Evolutionary conservation across 179 eudicot species (phyloP).

Genomic region (Beta corolliflora): DNA sequence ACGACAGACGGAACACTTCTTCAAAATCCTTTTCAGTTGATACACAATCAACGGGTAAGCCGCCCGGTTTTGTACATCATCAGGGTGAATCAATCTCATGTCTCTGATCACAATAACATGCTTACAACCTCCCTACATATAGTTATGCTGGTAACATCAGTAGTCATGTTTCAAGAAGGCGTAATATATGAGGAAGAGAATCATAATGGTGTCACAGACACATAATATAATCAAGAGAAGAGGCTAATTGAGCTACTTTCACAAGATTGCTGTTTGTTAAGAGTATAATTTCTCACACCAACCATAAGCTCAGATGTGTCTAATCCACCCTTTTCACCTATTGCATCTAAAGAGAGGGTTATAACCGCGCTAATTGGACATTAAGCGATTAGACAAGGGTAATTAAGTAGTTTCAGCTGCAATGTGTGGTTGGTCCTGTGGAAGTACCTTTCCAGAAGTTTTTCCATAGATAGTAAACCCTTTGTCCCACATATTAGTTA

Average conservation of each 20-base stretch:
- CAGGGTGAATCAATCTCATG: conserved; percentile 83
- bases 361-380: not conserved
- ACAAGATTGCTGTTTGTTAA: not conserved
- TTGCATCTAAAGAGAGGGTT: not conserved
- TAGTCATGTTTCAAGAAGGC: not conserved
- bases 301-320: not conserved
- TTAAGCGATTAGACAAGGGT: not conserved
- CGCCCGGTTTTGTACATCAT: conserved; percentile 72
- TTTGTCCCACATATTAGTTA: too few relatives aligned
- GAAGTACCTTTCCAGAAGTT: not conserved
- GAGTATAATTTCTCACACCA: not conserved
- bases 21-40: conserved; percentile 45
- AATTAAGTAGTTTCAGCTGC: not conserved
- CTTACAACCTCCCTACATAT: conserved; percentile 80
- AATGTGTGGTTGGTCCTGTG: not conserved
- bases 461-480: not conserved
- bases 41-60: conserved; percentile 66
- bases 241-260: not conserved
- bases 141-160: conserved; percentile 10
- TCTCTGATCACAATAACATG: conserved; percentile 77
- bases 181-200: not conserved
- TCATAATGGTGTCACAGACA: not conserved
- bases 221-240: not conserved
- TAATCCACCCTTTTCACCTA: not conserved
- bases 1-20: conserved; percentile 72